Base-by-base conservation (phyloP, 805 yeast species). In the Saccharomycopsis sp. region DNA sequence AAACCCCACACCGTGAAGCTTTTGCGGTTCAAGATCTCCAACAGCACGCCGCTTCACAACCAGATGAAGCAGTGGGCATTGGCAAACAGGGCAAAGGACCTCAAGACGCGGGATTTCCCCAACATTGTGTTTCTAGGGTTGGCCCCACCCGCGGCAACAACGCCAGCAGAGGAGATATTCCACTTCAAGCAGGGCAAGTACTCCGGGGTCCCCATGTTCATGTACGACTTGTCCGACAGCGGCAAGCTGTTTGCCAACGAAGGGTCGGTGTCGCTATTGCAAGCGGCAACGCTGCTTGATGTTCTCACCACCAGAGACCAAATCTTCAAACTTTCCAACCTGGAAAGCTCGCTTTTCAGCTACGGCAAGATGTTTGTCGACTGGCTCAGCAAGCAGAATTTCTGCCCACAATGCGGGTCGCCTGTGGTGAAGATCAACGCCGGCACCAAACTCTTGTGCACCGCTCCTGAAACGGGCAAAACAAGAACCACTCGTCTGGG, bases 341-440 rank as follows among this genome's bases (percentile, higher is more conserved):
- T 42, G 12, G 81, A 80, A 38, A 80, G 86, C 0, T 74, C 85
- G 2, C 55, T 86, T 17, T 79, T 74, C 49, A 79, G 94, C 2
- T 92, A 88, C 54, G 89, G 84, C 0, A 75, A 80, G 44, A 85
- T 82, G 77, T 82, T 77, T 54, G 54, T 87, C 40, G 95, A 88
- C 58, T 89, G 96, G 96, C 64, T 83, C 35, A 58, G 62, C 40
- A 74, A 85, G 39, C 82, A 81, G 53, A 65, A 68, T 43, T 80
- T 69, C 59, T 89, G 97, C 56, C 88, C 89, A 5, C 89, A 92
- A 0, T 89, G 97, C 63, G 96, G 95, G 0, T 54, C 69, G 0
- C 60, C 57, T 30, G 74, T 76, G 12, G 63, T 74, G 10, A 78
- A 84, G 2, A 65, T 78, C 5, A 75, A 79, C 50, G 81, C 77